Base-by-base conservation (phyloP, 768 basidiomycete genomes). In the Sarcomyxa edulis region DNA sequence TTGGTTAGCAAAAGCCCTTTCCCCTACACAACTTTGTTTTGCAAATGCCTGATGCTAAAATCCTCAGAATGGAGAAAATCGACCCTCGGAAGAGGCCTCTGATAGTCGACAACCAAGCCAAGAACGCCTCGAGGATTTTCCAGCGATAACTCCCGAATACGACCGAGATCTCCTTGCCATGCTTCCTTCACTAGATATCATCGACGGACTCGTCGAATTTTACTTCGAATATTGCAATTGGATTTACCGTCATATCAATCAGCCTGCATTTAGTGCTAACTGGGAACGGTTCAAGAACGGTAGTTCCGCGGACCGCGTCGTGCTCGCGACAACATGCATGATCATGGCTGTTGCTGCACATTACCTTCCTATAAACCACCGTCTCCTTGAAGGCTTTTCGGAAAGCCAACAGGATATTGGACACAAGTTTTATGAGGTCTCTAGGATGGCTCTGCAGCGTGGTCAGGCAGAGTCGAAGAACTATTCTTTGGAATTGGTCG, bases 161-260 rank as follows among this genome's bases (percentile, higher is more conserved):
- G 87, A 90, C 61, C 71, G 75, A 31, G 87, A 90, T 56, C 69
- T 91, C 7, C 71, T 87, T 44, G 65, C 69, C 4, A 59, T 72
- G 40, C 71, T 91, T 2, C 87, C 87, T 3, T 62, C 73, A 14
- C 58, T 82, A 37, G 73, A 81, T 32, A 64, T 80, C 36, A 79
- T 89, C 49, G 87, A 90, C 51, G 74, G 70, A 12, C 76, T 91
- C 37, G 69, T 91, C 52, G 60, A 62, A 33, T 82, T 79, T 60
- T 90, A 91, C 59, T 89, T 89, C 50, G 83, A 86, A 48, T 85
- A 84, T 53, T 87, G 85, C 71, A 88, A 84, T 58, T 91, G 87
- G 87, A 77, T 89, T 37, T 86, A 88, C 59, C 78, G 84, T 27
- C 81, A 86, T 53, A 74, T 90, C 43, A 81, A 87, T 56, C 71